Percentiles rank a stretch among this genome's conserved stretches.
Conservation (phyloP, 1,139 yeast species). For the Blastobotrys apis region DNA sequence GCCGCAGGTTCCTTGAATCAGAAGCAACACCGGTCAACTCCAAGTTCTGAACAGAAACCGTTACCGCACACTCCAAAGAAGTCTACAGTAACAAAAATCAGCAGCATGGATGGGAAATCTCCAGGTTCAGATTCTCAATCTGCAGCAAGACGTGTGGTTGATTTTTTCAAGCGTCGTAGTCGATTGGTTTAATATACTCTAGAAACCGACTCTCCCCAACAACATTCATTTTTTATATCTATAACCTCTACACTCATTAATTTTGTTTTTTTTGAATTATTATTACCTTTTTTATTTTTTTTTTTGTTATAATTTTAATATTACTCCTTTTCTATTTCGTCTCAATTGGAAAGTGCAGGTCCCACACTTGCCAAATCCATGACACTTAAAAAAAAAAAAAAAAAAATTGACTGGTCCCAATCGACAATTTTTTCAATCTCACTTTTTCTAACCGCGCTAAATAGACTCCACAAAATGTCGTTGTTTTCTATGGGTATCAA, state of each 20-base stretch:
- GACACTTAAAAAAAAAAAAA: too few relatives aligned
- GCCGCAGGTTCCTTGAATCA: not conserved
- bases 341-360: too few relatives aligned
- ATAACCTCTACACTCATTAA: too few relatives aligned
- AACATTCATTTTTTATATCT: not conserved
- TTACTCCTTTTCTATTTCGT: not conserved
- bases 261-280: not conserved
- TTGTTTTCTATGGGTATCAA: conserved; percentile 31
- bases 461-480: conserved; percentile 28
- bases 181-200: conserved; percentile 43
- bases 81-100: not conserved
- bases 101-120: conserved; percentile 4
- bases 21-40: not conserved
- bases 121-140: conserved; percentile 20
- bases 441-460: too few relatives aligned
- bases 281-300: conserved; percentile 1
- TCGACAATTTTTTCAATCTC: too few relatives aligned
- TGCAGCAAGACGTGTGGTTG: conserved; percentile 34
- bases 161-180: conserved; percentile 38
- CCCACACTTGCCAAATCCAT: too few relatives aligned
- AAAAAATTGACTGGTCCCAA: too few relatives aligned
- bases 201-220: not conserved
- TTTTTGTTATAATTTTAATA: conserved; percentile 3
- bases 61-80: not conserved
- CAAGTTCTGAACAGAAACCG: not conserved